Evolutionary conservation across 2,329 filamentous ascomycete genomes (phyloP).

Genomic region (Aspergillus neotritici): DNA sequence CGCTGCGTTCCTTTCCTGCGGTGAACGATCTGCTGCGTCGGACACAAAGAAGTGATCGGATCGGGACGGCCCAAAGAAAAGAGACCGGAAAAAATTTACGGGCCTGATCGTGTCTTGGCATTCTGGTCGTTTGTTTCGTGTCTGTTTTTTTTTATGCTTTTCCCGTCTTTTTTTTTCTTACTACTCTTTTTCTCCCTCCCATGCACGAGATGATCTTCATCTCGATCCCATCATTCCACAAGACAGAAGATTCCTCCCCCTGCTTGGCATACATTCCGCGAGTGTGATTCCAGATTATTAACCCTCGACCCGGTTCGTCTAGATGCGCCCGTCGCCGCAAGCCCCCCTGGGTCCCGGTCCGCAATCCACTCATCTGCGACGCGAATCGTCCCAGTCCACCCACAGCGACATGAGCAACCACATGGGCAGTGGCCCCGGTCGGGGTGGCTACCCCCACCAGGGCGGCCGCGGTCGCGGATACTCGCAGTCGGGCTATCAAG

Average conservation of each 20-base stretch:
- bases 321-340: constrained; percentile 63
- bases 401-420: constrained; percentile 67
- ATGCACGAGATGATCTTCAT: background rate
- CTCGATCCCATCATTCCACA: background rate
- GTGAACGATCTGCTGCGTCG: no score
- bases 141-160: background rate
- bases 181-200: background rate
- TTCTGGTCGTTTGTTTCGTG: background rate
- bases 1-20: no score
- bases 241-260: constrained; percentile 9
- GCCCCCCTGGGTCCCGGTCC: constrained; percentile 56
- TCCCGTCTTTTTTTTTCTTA: background rate
- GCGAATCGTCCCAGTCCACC: constrained; percentile 78
- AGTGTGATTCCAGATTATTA: no score
- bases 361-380: constrained; percentile 72
- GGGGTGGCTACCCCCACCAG: constrained; percentile 49
- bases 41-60: no score
- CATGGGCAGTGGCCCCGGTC: constrained; percentile 46
- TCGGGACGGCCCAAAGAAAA: no score
- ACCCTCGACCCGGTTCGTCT: no score
- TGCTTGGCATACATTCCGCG: background rate
- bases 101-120: no score
- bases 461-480: constrained; percentile 55
- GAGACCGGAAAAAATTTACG: no score
- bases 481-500: constrained; percentile 48